phyloP scores from a whole-genome alignment of 345 rosid genomes.

The Turritis glabra region DNA sequence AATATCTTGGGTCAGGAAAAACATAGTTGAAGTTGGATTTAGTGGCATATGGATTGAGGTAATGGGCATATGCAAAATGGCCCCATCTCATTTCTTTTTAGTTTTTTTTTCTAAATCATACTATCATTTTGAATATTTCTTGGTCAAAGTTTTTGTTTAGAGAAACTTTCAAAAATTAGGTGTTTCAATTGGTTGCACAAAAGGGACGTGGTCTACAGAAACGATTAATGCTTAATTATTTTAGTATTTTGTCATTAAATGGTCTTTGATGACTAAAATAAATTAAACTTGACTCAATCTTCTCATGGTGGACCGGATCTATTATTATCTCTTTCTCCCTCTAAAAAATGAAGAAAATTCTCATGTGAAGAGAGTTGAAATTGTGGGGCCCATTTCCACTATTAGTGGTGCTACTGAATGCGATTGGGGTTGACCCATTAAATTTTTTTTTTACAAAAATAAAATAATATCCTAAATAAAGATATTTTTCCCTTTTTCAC shows the following conservation, averaged over 20 bases:
- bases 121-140: not conserved
- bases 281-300: slow-evolving; percentile 39
- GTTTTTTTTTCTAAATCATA: no score
- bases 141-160: slow-evolving; percentile 29
- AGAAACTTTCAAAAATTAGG: slow-evolving; percentile 9
- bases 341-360: slow-evolving; percentile 40
- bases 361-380: slow-evolving; percentile 38
- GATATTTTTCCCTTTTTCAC: not conserved
- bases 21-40: slow-evolving; percentile 14
- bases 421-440: slow-evolving; percentile 39
- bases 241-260: not conserved
- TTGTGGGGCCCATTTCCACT: slow-evolving; percentile 28
- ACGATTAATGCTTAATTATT: not conserved
- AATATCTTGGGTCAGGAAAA: slow-evolving; percentile 6
- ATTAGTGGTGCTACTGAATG: slow-evolving; percentile 26
- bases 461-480: not conserved
- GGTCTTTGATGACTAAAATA: slow-evolving; percentile 14
- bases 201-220: slow-evolving; percentile 22
- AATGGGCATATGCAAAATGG: slow-evolving; percentile 21
- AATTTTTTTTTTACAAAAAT: not conserved
- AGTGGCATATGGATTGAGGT: slow-evolving; percentile 5
- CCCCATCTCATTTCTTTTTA: not conserved
- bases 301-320: slow-evolving; percentile 35
- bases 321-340: slow-evolving; percentile 32
- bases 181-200: slow-evolving; percentile 10